A percentile compares a stretch with the other conserved stretches of the same genome.
phyloP scores from a whole-genome alignment of 1,139 yeast genomes.

The Dujonia santamariae region DNA sequence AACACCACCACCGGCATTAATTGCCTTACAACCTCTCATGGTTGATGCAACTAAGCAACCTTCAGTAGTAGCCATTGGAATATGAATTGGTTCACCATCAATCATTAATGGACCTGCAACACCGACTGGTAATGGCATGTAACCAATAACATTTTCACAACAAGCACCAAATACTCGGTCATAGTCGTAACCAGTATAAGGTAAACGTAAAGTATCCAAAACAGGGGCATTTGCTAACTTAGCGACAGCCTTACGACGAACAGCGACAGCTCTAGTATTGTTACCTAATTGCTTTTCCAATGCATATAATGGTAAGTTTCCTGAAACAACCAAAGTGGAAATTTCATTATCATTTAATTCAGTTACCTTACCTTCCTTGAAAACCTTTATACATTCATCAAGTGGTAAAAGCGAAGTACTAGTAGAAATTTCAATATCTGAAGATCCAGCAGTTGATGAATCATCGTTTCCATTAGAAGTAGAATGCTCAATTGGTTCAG shows the following conservation, averaged over 20 bases:
- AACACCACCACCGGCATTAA: constrained; percentile 96
- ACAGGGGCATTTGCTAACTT: constrained; percentile 79
- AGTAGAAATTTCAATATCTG: constrained; percentile 16
- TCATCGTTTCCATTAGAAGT: constrained; percentile 11
- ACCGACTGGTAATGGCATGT: constrained; percentile 94
- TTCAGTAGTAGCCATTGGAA: constrained; percentile 99
- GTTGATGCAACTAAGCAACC: constrained; percentile 98
- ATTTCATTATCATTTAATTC: constrained; percentile 72
- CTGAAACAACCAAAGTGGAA: constrained; percentile 63
- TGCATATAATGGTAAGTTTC: constrained; percentile 88
- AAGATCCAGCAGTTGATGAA: constrained; percentile 9
- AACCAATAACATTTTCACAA: constrained; percentile 97
- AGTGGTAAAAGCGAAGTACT: constrained; percentile 27
- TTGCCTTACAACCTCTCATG: constrained; percentile 98
- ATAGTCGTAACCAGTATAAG: constrained; percentile 82
- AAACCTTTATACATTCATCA: constrained; percentile 59
- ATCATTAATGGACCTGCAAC: constrained; percentile 95
- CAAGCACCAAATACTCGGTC: constrained; percentile 98
- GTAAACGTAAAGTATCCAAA: constrained; percentile 67
- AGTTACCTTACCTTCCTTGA: constrained; percentile 73
- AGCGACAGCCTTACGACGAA: constrained; percentile 91
- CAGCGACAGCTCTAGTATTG: constrained; percentile 85
- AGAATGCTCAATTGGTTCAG: neutral
- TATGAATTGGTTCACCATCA: constrained; percentile 81
- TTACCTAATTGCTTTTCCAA: constrained; percentile 88